Base-by-base conservation (phyloP, 2,329 filamentous ascomycete genomes). In the Ambrosiella beaveri region DNA sequence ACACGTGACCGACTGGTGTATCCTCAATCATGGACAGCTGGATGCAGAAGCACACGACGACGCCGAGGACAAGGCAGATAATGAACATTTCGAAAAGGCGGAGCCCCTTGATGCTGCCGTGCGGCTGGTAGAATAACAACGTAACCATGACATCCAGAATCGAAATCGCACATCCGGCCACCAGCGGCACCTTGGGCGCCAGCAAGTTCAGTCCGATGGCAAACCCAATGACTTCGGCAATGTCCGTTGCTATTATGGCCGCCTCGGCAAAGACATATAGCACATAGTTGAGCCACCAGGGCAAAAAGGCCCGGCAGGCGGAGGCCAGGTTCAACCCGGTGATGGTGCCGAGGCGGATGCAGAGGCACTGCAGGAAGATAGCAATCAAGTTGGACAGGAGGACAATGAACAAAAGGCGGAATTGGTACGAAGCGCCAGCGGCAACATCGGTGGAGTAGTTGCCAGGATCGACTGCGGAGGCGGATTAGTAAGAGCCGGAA, bases 361-460 rank as follows among this genome's bases (percentile, higher is more conserved):
- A 79, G 1, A 87, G 74, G 17, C 76, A 79, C 67, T 87, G 84
- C 17, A 86, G 72, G 63, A 85, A 79, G 57, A 87, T 85, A 63
- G 84, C 84, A 64, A 86, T 83, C 55, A 86, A 64, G 66, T 87
- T 87, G 67, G 80, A 80, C 64, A 85, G 71, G 8, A 87, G 71
- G 49, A 86, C 77, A 63, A 86, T 73, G 70, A 86, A 86, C 2
- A 87, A 74, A 39, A 86, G 73, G 45, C 72, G 74, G 70, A 81
- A 87, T 58, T 75, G 75, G 66, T 82, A 85, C 0, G 76, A 74
- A 3, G 84, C 80, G 57, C 84, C 84, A 51, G 83, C 83, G 7
- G 81, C 78, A 53, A 86, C 79, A 66, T 83, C 83, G 17, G 84
- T 86, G 1, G 83, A 75, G 65, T 86, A 87, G 67, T 87, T 86